These are phyloP conservation scores for Nymphaea thermarum DNA, from an alignment of 164 flowering plant species.

Conservation along the genomic window DNA sequence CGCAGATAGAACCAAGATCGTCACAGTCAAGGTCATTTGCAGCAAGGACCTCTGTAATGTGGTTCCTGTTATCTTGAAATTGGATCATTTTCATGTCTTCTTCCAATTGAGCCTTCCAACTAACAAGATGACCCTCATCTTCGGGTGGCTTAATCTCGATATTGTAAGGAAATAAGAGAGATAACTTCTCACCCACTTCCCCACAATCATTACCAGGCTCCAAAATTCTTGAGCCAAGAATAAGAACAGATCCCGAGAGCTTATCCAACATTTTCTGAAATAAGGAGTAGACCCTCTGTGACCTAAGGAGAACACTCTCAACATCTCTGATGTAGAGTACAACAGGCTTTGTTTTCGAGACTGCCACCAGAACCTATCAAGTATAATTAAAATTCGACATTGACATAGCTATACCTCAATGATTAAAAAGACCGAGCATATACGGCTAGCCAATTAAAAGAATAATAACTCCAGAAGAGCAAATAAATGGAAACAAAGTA, in stretches of 20 bases:
- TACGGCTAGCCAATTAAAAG: background rate
- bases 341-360: constrained; percentile 56
- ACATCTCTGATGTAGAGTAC: constrained; percentile 82
- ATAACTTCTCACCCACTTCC: constrained; percentile 62
- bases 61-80: constrained; percentile 70
- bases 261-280: constrained; percentile 77
- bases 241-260: constrained; percentile 66
- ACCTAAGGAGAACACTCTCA: constrained; percentile 48
- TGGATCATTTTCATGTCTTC: constrained; percentile 87
- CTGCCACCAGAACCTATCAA: constrained; percentile 54
- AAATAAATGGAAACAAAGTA: background rate
- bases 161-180: constrained; percentile 64
- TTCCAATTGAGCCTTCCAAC: constrained; percentile 82
- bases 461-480: background rate
- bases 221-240: constrained; percentile 69
- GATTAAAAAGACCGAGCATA: background rate
- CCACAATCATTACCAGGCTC: constrained; percentile 25
- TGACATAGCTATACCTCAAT: background rate
- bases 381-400: background rate
- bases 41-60: constrained; percentile 75
- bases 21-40: constrained; percentile 85
- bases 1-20: constrained; percentile 66
- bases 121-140: constrained; percentile 60
- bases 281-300: constrained; percentile 49
- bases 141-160: constrained; percentile 82